Evolutionary conservation across 208 protist species (phyloP).

Genomic region (Porcisia hertigi): DNA sequence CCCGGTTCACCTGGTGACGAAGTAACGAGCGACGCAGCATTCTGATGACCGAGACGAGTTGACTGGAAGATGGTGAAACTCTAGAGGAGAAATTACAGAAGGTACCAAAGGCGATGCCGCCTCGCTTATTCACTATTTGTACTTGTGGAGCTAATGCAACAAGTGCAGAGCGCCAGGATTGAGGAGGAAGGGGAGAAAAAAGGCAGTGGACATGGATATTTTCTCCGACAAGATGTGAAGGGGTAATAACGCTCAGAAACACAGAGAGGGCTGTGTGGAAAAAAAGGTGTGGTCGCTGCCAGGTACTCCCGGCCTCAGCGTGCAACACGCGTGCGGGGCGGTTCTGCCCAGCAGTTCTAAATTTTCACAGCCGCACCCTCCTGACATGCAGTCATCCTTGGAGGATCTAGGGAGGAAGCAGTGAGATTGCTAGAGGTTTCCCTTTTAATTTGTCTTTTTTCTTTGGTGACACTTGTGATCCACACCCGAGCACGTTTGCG

Average conservation of each 20-base stretch:
- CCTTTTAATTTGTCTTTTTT: neutral
- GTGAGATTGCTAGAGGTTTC: neutral
- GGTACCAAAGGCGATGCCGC: neutral
- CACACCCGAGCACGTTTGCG: neutral
- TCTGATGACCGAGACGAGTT: slow-evolving; percentile 4
- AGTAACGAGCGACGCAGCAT: slow-evolving; percentile 82
- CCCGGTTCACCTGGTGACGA: slow-evolving; percentile 76
- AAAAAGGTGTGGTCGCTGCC: neutral
- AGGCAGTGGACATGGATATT: neutral
- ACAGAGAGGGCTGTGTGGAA: neutral
- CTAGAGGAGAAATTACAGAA: slow-evolving; percentile 5
- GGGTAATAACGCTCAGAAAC: neutral
- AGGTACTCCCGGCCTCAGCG: neutral
- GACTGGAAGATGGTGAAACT: neutral
- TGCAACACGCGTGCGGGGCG: neutral
- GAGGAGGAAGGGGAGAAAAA: neutral
- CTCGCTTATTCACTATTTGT: neutral
- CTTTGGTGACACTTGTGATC: neutral
- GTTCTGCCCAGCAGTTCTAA: neutral
- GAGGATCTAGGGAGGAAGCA: neutral
- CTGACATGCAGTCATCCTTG: neutral
- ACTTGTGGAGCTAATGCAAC: neutral
- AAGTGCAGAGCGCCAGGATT: neutral
- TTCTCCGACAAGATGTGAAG: neutral
- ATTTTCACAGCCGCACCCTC: neutral